phyloP scores from a whole-genome alignment of 257 asterid genomes.

The Eucommia ulmoides region DNA sequence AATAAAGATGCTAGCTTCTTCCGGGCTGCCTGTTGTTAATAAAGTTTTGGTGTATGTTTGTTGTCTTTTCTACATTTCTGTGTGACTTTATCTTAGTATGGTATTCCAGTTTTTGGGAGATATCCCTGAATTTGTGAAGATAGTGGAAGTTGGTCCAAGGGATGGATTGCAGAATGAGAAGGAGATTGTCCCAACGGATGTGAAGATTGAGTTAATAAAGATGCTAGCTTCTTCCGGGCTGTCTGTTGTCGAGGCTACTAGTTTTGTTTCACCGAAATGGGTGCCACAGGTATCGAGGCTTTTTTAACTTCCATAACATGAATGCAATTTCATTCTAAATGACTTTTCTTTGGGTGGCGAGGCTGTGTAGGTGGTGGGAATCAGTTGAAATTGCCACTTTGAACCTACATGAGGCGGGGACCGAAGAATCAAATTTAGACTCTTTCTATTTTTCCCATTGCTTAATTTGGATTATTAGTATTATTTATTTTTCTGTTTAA shows the following conservation, averaged over 20 bases:
- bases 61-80: too few species aligned
- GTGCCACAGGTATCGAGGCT: conserved; percentile 98
- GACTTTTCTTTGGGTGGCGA: too few species aligned
- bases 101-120: conserved; percentile 43
- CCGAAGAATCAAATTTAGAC: too few species aligned
- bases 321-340: background rate
- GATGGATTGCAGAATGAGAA: conserved; percentile 94
- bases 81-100: too few species aligned
- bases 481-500: too few species aligned
- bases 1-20: conserved; percentile 67
- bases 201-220: conserved; percentile 74
- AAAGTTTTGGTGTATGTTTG: too few species aligned
- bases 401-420: too few species aligned
- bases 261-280: conserved; percentile 96
- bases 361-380: too few species aligned
- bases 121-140: conserved; percentile 58
- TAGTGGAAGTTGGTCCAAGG: conserved; percentile 95
- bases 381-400: too few species aligned
- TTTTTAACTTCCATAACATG: background rate
- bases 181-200: conserved; percentile 59
- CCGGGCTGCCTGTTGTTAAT: conserved; percentile 69
- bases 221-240: conserved; percentile 75
- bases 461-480: too few species aligned
- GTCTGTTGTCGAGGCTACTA: conserved; percentile 80
- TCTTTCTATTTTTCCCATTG: too few species aligned